Evolutionary conservation across 306 rosid species (phyloP).

Genomic region (Parietaria judaica): DNA sequence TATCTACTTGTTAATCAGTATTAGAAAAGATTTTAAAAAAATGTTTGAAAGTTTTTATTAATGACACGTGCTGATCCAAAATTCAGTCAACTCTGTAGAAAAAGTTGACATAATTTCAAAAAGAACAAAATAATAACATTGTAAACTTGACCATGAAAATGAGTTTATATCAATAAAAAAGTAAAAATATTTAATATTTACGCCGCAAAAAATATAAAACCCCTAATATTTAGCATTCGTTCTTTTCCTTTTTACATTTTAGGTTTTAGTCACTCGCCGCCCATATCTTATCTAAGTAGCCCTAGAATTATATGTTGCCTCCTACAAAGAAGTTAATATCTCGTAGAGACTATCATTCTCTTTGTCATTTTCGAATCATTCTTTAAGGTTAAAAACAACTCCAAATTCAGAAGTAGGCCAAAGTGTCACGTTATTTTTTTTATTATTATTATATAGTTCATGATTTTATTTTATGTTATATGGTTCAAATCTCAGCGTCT

Average conservation of each 20-base stretch:
- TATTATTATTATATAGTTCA: neutral
- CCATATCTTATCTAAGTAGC: slow-evolving; percentile 7
- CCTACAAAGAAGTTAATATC: neutral
- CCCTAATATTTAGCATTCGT: too few species aligned
- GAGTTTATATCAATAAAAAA: too few species aligned
- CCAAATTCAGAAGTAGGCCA: neutral
- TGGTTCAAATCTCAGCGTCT: slow-evolving; percentile 4
- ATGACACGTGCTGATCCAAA: too few species aligned
- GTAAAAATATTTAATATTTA: too few species aligned
- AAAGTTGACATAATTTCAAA: too few species aligned
- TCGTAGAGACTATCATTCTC: slow-evolving; percentile 1
- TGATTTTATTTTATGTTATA: neutral
- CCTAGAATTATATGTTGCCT: neutral
- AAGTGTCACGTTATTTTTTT: slow-evolving; percentile 2
- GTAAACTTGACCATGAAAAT: too few species aligned
- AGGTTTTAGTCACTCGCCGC: slow-evolving; percentile 5
- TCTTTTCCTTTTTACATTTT: neutral
- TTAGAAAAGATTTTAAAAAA: too few species aligned
- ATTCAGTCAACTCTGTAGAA: too few species aligned
- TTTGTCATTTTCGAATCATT: slow-evolving; percentile 4
- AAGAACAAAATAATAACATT: too few species aligned
- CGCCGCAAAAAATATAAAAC: too few species aligned
- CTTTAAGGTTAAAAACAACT: neutral
- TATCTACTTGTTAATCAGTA: too few species aligned
- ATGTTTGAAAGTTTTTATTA: too few species aligned